Conservation (phyloP, 352 stramenopile species). For the Phytophthora multivora region DNA sequence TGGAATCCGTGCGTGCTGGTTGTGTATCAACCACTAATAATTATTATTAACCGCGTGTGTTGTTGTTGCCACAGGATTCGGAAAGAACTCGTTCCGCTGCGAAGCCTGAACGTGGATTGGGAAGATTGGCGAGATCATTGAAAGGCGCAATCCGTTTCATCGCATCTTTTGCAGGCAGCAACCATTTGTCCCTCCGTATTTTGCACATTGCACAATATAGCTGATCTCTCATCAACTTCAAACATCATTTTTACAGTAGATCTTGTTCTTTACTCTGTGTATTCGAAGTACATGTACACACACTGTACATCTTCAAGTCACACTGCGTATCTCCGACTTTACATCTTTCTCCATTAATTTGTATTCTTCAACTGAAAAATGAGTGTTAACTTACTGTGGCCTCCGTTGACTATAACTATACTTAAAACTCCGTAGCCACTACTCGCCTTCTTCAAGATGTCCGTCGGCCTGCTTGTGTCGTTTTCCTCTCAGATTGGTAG, state of each 20-base stretch:
- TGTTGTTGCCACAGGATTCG: constrained; percentile 47
- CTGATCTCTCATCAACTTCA: neutral
- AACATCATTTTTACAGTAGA: no score
- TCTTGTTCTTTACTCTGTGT: no score
- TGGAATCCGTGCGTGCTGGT: constrained; percentile 77
- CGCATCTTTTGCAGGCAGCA: no score
- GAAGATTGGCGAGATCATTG: constrained; percentile 85
- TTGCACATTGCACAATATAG: neutral
- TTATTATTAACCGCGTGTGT: no score
- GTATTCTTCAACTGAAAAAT: neutral
- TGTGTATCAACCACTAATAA: neutral
- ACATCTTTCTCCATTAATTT: no score
- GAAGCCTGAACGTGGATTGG: constrained; percentile 82
- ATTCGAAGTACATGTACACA: no score
- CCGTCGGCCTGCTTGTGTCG: neutral
- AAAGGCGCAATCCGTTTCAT: no score
- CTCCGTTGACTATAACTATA: neutral
- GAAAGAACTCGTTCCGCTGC: constrained; percentile 75
- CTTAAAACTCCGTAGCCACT: neutral
- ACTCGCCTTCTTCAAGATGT: constrained; percentile 4
- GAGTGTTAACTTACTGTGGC: neutral
- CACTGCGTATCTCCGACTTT: no score
- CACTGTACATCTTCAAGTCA: no score
- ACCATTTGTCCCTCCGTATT: constrained; percentile 3
- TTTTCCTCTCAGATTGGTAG: constrained; percentile 1